phyloP scores from a whole-genome alignment of 352 stramenopile genomes.

The Globisporangium canariense region DNA sequence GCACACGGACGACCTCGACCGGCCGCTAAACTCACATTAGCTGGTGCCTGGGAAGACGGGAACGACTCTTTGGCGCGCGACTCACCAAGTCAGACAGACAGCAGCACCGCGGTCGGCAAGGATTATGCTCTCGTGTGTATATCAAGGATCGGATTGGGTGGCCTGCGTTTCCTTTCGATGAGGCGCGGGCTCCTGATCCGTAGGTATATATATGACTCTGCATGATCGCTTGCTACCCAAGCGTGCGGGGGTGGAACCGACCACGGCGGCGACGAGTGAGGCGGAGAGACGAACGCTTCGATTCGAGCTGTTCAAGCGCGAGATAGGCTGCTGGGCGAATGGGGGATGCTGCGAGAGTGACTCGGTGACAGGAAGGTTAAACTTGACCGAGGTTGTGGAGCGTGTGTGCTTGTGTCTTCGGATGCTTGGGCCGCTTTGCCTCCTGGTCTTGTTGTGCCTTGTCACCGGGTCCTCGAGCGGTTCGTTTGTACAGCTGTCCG shows the following conservation, averaged over 20 bases:
- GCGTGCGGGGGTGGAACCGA: slow-evolving; percentile 3
- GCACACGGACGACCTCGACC: slow-evolving; percentile 16
- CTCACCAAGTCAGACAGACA: slow-evolving; percentile 4
- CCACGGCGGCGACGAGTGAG: not conserved
- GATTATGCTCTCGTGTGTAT: slow-evolving; percentile 57
- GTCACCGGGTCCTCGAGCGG: not conserved
- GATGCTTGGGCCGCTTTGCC: not conserved
- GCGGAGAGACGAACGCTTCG: not conserved
- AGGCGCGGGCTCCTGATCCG: slow-evolving; percentile 40
- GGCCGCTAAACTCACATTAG: not conserved
- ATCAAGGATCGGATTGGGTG: slow-evolving; percentile 85
- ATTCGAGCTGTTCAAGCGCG: slow-evolving; percentile 1
- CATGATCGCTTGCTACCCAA: slow-evolving; percentile 37
- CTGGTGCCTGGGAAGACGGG: slow-evolving; percentile 14
- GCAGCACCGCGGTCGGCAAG: slow-evolving; percentile 30
- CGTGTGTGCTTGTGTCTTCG: not conserved
- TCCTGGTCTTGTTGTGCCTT: not conserved
- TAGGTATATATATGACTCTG: slow-evolving; percentile 83
- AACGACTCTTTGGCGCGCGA: slow-evolving; percentile 15
- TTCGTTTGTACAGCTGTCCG: not conserved
- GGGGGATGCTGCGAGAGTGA: not conserved
- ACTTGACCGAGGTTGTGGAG: not conserved
- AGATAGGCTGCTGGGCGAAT: not conserved
- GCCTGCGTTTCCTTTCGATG: slow-evolving; percentile 9
- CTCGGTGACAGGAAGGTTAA: not conserved